Base-by-base conservation (phyloP, 805 yeast genomes). In the Ogataea thermomethanolica region DNA sequence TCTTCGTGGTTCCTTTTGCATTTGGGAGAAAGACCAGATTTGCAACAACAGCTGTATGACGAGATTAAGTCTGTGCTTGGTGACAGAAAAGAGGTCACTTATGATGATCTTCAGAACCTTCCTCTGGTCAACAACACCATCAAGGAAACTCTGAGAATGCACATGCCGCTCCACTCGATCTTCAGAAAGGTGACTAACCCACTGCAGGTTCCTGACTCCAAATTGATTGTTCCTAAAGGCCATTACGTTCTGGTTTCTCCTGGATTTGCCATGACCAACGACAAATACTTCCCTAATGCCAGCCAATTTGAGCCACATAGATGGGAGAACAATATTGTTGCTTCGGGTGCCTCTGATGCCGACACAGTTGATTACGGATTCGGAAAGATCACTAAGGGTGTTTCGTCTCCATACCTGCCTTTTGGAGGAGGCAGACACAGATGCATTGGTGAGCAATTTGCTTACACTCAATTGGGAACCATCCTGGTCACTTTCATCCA, bases 341-440 rank as follows among this genome's bases (percentile, higher is more conserved):
- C 20, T 17, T 17, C 58, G 34, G 48, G 74, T 35, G 79, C 84
- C 36, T 32, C 44, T 35, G 55, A 46, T n/a, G 48, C 46, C n/a
- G 61, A 54, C 24, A 52, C 75, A 39, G 82, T 89, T 32, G 98
- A 91, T 65, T 91, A 90, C 62, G 98, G 98, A n/a, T 91, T 91
- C 55, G 97, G 97, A 61, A 85, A 87, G 45, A 86, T 93, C 49
- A 81, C 95, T 33, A 93, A 93, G 69, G 99, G 98, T 68, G 98
- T 91, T 38, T 71, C 86, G 23, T 87, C 96, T 30, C 96, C 98
- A 44, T 93, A 88, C 68, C 78, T 93, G 62, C 99, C 99, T 41
- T 93, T 93, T 58, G 99, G 99, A 54, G 99, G 98, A 65, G 99
- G 99, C 53, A 85, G 99, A 75, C 99, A 93, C 66, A 84, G 99